A percentile compares a stretch with the other conserved stretches of the same genome.
Conservation (phyloP, 495 filamentous ascomycete genomes). For the Polyplosphaeria fusca region DNA sequence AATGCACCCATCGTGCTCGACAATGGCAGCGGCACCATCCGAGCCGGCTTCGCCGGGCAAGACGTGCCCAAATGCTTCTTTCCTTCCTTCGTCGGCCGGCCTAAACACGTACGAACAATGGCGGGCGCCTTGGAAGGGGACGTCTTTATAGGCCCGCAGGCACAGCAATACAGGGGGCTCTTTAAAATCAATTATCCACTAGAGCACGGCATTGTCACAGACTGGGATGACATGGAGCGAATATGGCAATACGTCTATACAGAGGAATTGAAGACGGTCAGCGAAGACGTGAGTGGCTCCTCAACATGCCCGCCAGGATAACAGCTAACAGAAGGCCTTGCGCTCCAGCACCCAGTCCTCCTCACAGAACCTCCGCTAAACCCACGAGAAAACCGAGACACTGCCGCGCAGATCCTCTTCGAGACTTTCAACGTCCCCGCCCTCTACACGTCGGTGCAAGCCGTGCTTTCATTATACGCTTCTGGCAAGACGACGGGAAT, state of each 20-base stretch:
- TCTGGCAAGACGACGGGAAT: conserved; percentile 95
- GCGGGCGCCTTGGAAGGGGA: conserved; percentile 95
- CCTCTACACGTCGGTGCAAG: conserved; percentile 94
- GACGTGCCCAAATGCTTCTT: conserved; percentile 95
- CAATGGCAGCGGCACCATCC: conserved; percentile 97
- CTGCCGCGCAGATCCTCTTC: conserved; percentile 95
- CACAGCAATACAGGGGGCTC: conserved; percentile 87
- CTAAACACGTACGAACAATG: conserved; percentile 93
- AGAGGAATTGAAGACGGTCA: conserved; percentile 86
- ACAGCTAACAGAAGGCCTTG: conserved; percentile 19
- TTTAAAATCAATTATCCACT: conserved; percentile 94
- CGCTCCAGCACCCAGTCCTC: conserved; percentile 78
- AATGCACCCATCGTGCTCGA: conserved; percentile 98
- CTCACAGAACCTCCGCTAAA: conserved; percentile 97
- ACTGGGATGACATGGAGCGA: conserved; percentile 99
- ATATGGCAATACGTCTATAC: conserved; percentile 92
- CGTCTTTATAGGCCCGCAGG: conserved; percentile 91
- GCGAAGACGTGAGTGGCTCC: conserved; percentile 71
- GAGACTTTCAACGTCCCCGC: conserved; percentile 99
- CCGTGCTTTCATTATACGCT: conserved; percentile 92
- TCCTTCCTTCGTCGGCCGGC: conserved; percentile 95
- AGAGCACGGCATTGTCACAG: conserved; percentile 96
- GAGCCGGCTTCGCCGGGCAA: conserved; percentile 94
- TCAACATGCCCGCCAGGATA: background rate
- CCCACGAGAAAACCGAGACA: conserved; percentile 92